phyloP scores from a whole-genome alignment of 2,329 filamentous ascomycete genomes.

The Cytospora chrysosperma region DNA sequence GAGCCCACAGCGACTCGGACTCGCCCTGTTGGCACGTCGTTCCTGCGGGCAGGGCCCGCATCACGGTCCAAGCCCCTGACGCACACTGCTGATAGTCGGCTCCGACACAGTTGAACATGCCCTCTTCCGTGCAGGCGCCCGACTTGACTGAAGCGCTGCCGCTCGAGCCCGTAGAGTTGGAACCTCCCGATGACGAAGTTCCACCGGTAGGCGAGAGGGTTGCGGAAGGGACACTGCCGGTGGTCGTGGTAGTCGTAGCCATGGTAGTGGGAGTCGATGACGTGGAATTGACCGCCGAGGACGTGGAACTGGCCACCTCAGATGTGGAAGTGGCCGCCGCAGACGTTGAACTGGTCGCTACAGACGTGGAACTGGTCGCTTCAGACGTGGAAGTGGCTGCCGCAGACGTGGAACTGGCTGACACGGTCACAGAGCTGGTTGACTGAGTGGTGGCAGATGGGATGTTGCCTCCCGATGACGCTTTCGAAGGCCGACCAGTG shows the following conservation, averaged over 20 bases:
- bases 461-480: neutral
- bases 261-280: neutral
- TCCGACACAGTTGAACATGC: slow-evolving; percentile 38
- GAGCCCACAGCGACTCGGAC: slow-evolving; percentile 19
- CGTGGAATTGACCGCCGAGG: slow-evolving; percentile 1
- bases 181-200: slow-evolving; percentile 8
- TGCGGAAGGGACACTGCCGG: slow-evolving; percentile 11
- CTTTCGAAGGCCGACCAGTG: neutral
- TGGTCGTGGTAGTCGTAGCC: neutral
- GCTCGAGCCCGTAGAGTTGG: slow-evolving; percentile 4
- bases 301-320: neutral
- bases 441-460: neutral
- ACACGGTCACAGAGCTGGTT: neutral
- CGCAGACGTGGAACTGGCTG: neutral
- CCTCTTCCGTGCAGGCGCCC: slow-evolving; percentile 34
- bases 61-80: slow-evolving; percentile 32
- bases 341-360: too few relatives aligned
- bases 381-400: neutral
- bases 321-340: too few relatives aligned
- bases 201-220: slow-evolving; percentile 11
- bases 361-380: neutral
- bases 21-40: slow-evolving; percentile 33
- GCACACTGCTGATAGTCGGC: slow-evolving; percentile 37
- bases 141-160: slow-evolving; percentile 27
- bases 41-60: slow-evolving; percentile 32